Conservation (phyloP, 768 basidiomycete species). For the Roridomyces roridus region DNA sequence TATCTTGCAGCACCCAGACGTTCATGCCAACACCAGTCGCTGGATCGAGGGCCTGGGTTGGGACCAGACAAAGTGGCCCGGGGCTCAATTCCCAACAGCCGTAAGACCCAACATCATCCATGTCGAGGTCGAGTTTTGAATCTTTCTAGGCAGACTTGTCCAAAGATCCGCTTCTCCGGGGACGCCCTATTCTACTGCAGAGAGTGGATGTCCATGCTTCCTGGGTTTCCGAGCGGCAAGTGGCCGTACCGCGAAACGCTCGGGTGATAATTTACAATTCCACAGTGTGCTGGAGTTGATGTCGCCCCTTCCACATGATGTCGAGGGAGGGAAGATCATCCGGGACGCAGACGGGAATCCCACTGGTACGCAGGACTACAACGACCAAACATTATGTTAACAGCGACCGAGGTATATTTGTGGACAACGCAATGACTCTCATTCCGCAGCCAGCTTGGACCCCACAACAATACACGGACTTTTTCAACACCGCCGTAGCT, state of each 20-base stretch:
- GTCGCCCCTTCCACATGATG: conserved; percentile 59
- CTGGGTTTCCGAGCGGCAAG: conserved; percentile 76
- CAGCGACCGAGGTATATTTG: conserved; percentile 61
- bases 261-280: background rate
- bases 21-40: conserved; percentile 52
- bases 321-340: conserved; percentile 47
- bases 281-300: conserved; percentile 64
- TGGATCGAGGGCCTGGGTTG: conserved; percentile 93
- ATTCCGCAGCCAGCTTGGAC: conserved; percentile 72
- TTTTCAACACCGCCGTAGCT: conserved; percentile 65
- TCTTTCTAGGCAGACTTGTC: conserved; percentile 72
- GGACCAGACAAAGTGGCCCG: conserved; percentile 88
- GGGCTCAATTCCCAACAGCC: conserved; percentile 70
- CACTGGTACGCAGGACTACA: conserved; percentile 47
- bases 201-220: conserved; percentile 86
- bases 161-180: conserved; percentile 66
- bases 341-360: conserved; percentile 57
- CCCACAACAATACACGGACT: conserved; percentile 59
- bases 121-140: background rate
- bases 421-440: conserved; percentile 88
- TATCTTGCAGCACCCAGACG: conserved; percentile 61
- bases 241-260: background rate
- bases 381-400: background rate
- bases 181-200: conserved; percentile 72
- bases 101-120: conserved; percentile 44